Evolutionary conservation across 768 basidiomycete genomes (phyloP), one percentile per base, ranked within the genome.

Genomic region (Psilocybe azurescens): DNA sequence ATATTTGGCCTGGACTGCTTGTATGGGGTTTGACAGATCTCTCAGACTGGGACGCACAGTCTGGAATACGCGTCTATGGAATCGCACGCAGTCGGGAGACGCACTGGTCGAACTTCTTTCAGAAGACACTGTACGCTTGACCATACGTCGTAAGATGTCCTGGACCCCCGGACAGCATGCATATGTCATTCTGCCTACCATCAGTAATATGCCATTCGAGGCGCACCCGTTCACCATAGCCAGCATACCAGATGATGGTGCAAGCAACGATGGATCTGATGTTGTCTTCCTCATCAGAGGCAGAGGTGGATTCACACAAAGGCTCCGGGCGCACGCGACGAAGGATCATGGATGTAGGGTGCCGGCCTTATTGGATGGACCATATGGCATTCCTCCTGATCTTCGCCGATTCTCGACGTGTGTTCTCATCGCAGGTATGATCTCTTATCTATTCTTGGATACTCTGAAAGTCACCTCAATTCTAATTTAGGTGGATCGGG

Each of bases 221-320:
- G 78, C 79, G 14, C 82, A 83, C 64, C 83, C 83, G 28, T 84
- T 84, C 70, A 82, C 80, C 13, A 83, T 84, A 60, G 75, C 80
- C 30, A 81, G 73, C 67, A 75, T 82, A 47, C 75, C 77, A 36
- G 74, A 72, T 32, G 53, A 59, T 52, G 58, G 69, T 10, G 70
- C 74, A 49, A 70, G 70, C 18, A 64, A 53, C 39, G 77, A 73
- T 55, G 76, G 65, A 46, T 50, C 60, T 24, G 67, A 83, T 54
- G 73, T 84, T 18, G 75, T 79, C 14, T 86, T 86, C 67, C 74
- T 87, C 63, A 77, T 87, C 60, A 76, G 83, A 46, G 80, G 79
- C 20, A 73, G 81, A 61, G 76, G 77, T 60, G 86, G 86, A 1
- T 81, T 86, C 71, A 86, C 86, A 13, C 72, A 73, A 57, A 75